These are phyloP conservation scores for Durotheca rogersii DNA, from an alignment of 495 filamentous ascomycete genomes.

Conservation along the genomic window DNA sequence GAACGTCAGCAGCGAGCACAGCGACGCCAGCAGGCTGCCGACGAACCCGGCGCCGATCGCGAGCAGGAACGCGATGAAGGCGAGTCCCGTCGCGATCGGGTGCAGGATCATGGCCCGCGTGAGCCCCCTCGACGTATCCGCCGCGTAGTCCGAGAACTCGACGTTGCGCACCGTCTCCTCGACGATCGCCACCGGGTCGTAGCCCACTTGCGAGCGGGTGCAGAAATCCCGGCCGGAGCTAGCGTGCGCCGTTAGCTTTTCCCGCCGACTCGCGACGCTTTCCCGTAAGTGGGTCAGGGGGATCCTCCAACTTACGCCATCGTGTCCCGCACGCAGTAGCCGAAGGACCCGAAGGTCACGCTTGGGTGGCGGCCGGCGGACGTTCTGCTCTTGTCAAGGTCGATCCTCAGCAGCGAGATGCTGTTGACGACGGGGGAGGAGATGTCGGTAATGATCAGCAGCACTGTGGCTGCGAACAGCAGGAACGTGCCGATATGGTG, in stretches of 20 bases:
- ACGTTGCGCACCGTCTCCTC: slow-evolving; percentile 35
- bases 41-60: slow-evolving; percentile 54
- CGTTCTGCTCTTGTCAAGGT: slow-evolving; percentile 36
- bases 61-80: slow-evolving; percentile 60
- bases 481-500: slow-evolving; percentile 62
- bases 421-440: slow-evolving; percentile 56
- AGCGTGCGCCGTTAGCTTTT: slow-evolving; percentile 17
- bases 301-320: slow-evolving; percentile 28
- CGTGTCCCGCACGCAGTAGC: slow-evolving; percentile 51
- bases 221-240: slow-evolving; percentile 46
- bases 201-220: slow-evolving; percentile 49
- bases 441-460: slow-evolving; percentile 60
- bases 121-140: slow-evolving; percentile 47
- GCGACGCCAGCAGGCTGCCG: slow-evolving; percentile 51
- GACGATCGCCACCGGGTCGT: slow-evolving; percentile 51
- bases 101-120: slow-evolving; percentile 62
- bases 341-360: slow-evolving; percentile 61
- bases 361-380: slow-evolving; percentile 18
- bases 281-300: too few relatives aligned
- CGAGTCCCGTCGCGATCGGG: slow-evolving; percentile 57
- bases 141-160: slow-evolving; percentile 44
- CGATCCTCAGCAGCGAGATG: slow-evolving; percentile 53
- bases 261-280: too few relatives aligned
- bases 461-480: slow-evolving; percentile 53
- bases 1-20: slow-evolving; percentile 54